A percentile compares a stretch with the other conserved stretches of the same genome.
Conservation (phyloP, 2,329 filamentous ascomycete genomes). For the Mycosphaerelloides madeirae region DNA sequence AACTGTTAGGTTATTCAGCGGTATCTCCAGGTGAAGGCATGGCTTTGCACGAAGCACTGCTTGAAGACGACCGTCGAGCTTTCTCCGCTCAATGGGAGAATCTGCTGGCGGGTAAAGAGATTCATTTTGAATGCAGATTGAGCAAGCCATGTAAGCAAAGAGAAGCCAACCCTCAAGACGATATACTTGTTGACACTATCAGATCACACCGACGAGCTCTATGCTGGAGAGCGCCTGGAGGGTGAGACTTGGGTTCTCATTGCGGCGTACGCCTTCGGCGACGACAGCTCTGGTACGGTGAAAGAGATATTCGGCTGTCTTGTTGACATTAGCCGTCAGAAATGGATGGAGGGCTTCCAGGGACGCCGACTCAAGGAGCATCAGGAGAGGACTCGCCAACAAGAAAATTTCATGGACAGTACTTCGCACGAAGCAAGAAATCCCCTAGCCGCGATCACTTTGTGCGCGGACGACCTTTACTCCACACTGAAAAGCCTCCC, state of each 20-base stretch:
- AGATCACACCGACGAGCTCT: constrained; percentile 11
- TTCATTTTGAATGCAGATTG: constrained; percentile 30
- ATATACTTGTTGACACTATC: no score
- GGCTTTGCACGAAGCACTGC: constrained; percentile 5
- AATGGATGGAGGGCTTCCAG: constrained; percentile 37
- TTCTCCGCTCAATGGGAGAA: constrained; percentile 11
- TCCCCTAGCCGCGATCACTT: constrained; percentile 40
- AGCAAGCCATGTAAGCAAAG: constrained; percentile 12
- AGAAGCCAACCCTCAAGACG: no score
- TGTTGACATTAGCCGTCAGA: constrained; percentile 37
- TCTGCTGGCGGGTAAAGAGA: constrained; percentile 16
- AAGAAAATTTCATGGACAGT: constrained; percentile 31
- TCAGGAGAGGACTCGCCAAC: constrained; percentile 32
- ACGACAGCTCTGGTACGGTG: neutral
- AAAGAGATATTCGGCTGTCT: constrained; percentile 27
- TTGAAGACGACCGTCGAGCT: constrained; percentile 9
- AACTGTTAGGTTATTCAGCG: constrained; percentile 22
- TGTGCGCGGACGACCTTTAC: constrained; percentile 39
- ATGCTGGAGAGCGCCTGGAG: constrained; percentile 13
- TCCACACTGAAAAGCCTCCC: constrained; percentile 1
- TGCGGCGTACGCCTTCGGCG: constrained; percentile 12
- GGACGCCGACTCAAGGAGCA: constrained; percentile 35
- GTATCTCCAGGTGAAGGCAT: constrained; percentile 5
- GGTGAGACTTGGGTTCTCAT: constrained; percentile 19
- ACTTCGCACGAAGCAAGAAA: constrained; percentile 41